Conservation (phyloP, 2,329 filamentous ascomycete species). For the Penicillium frequentans region DNA sequence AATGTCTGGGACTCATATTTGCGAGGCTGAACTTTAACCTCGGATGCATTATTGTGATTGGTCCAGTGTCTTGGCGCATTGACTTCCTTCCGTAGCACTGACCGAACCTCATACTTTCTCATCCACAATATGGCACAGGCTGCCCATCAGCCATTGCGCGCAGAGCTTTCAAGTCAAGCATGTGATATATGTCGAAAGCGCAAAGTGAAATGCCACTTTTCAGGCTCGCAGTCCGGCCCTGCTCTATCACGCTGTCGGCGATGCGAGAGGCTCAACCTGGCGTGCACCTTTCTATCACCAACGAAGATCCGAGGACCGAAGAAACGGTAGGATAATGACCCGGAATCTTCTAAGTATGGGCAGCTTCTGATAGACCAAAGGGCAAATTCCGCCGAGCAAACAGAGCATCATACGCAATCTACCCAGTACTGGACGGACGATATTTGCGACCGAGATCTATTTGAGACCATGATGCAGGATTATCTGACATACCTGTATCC, state of each 20-base stretch:
- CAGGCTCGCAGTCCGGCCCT: background rate
- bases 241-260: constrained; percentile 3
- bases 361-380: background rate
- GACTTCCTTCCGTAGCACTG: background rate
- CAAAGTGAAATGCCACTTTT: constrained; percentile 5
- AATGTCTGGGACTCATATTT: too few relatives aligned
- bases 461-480: constrained; percentile 15
- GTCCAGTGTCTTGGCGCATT: background rate
- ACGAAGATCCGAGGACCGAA: constrained; percentile 14
- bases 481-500: constrained; percentile 15
- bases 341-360: too few relatives aligned
- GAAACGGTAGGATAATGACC: constrained; percentile 6
- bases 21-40: too few relatives aligned
- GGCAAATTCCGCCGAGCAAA: background rate
- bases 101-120: background rate
- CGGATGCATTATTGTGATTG: background rate
- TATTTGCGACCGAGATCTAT: constrained; percentile 11
- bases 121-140: background rate
- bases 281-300: constrained; percentile 15
- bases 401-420: background rate
- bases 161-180: constrained; percentile 2
- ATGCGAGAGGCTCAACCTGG: constrained; percentile 12
- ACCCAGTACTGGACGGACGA: constrained; percentile 8
- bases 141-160: background rate
- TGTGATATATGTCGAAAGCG: constrained; percentile 16